A percentile compares a stretch with the other conserved stretches of the same genome.
These are phyloP conservation scores for Caloboletus inedulis DNA, from an alignment of 1,284 basidiomycete species.

Conservation along the genomic window DNA sequence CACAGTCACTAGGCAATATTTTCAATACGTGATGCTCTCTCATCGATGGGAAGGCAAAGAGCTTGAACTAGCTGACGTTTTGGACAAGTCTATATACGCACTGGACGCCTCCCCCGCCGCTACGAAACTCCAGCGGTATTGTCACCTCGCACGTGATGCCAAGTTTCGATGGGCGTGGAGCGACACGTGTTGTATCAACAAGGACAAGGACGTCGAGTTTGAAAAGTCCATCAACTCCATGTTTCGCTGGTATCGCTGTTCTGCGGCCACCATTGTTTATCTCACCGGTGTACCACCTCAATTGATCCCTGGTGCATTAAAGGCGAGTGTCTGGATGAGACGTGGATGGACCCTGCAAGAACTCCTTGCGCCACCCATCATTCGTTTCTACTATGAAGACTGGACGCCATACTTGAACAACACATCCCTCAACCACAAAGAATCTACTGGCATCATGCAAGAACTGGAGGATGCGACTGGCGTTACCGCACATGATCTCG, in stretches of 20 bases:
- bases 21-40: constrained; percentile 26
- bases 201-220: constrained; percentile 22
- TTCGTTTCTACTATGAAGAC: constrained; percentile 24
- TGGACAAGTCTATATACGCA: constrained; percentile 13
- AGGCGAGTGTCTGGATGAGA: constrained; percentile 22
- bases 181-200: constrained; percentile 30
- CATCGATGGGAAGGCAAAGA: constrained; percentile 24
- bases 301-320: constrained; percentile 9
- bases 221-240: constrained; percentile 24
- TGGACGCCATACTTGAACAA: constrained; percentile 27
- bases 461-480: constrained; percentile 17
- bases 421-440: constrained; percentile 18
- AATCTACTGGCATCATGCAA: constrained; percentile 14
- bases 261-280: constrained; percentile 22
- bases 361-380: constrained; percentile 21
- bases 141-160: constrained; percentile 9
- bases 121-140: constrained; percentile 21
- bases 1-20: constrained; percentile 7
- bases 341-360: constrained; percentile 32
- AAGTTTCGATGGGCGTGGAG: constrained; percentile 26
- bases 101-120: constrained; percentile 7
- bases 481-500: constrained; percentile 9
- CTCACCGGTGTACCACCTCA: constrained; percentile 15
- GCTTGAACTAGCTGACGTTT: constrained; percentile 16
- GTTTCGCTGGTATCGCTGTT: constrained; percentile 24